Evolutionary conservation across 345 rosid species (phyloP).

Genomic region (Punica granatum): DNA sequence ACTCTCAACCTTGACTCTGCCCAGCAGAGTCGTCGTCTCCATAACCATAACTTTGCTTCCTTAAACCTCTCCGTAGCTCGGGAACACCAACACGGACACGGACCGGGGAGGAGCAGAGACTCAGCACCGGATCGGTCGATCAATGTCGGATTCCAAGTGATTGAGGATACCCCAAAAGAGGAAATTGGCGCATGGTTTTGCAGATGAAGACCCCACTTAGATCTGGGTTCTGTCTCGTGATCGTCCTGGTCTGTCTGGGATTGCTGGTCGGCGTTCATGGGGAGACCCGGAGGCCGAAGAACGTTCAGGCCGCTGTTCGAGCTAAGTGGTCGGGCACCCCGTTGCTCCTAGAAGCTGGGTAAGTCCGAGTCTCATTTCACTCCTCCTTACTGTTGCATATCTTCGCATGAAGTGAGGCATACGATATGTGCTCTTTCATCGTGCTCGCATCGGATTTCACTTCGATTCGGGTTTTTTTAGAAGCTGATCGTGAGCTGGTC

Average conservation of each 20-base stretch:
- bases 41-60: neutral
- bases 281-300: slow-evolving; percentile 64
- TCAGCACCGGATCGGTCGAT: neutral
- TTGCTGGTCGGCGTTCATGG: slow-evolving; percentile 34
- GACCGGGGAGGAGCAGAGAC: neutral
- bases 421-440: neutral
- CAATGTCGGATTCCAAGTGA: neutral
- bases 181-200: neutral
- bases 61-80: neutral
- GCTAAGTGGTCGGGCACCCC: slow-evolving; percentile 98
- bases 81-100: neutral
- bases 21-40: neutral
- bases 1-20: neutral
- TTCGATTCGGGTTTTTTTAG: neutral
- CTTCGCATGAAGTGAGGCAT: neutral
- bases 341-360: slow-evolving; percentile 94
- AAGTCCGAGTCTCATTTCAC: slow-evolving; percentile 4
- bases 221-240: neutral
- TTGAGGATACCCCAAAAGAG: neutral
- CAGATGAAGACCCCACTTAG: slow-evolving; percentile 28
- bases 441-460: neutral
- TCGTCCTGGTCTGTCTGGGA: slow-evolving; percentile 30
- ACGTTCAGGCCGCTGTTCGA: slow-evolving; percentile 76
- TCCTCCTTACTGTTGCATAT: neutral
- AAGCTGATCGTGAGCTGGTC: neutral